phyloP scores from a whole-genome alignment of 2,329 filamentous ascomycete species.

The Diaporthe sp. region DNA sequence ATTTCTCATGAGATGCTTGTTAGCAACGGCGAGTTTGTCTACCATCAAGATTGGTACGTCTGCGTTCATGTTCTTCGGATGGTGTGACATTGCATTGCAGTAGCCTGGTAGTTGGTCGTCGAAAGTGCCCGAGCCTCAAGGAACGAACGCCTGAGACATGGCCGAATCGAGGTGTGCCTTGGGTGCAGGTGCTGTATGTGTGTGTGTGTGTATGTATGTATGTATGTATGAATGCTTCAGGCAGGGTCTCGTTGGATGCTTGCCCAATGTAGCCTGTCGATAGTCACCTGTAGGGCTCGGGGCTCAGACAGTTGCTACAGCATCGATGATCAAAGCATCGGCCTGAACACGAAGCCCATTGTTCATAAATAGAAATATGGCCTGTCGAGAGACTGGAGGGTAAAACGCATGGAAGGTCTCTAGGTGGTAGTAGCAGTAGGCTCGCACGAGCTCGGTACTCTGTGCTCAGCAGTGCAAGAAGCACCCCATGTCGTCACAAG shows the following conservation, averaged over 20 bases:
- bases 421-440: neutral
- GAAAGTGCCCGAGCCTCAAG: conserved; percentile 18
- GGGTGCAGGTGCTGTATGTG: too few species aligned
- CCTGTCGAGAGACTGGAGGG: neutral
- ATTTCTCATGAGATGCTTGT: neutral
- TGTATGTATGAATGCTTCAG: neutral
- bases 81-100: conserved; percentile 33
- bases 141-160: neutral
- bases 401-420: neutral
- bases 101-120: conserved; percentile 22
- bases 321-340: neutral
- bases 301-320: conserved; percentile 16
- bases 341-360: conserved; percentile 3
- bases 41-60: too few species aligned
- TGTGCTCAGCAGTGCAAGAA: neutral
- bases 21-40: neutral
- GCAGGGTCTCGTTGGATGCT: conserved; percentile 5
- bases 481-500: conserved; percentile 29
- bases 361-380: conserved; percentile 14
- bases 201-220: too few species aligned
- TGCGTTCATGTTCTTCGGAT: neutral
- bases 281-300: conserved; percentile 26
- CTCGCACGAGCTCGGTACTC: neutral
- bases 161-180: neutral
- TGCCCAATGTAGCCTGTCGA: conserved; percentile 28